phyloP scores from a whole-genome alignment of 2,329 filamentous ascomycete species.

The Madurella fahalii region DNA sequence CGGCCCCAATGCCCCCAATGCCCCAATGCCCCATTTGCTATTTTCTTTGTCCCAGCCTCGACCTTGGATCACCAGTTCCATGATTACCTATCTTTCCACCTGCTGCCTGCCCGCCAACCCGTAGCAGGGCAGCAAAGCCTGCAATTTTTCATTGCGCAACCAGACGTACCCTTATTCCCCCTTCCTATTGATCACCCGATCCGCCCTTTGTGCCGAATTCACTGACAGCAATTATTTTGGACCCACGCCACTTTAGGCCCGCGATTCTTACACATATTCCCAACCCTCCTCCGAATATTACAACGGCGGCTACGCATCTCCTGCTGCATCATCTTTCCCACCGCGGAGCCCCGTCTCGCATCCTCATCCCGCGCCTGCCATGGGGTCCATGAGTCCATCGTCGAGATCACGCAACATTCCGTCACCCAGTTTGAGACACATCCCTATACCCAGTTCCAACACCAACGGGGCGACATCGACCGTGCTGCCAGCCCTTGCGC shows the following conservation, averaged over 20 bases:
- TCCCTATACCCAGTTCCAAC: constrained; percentile 35
- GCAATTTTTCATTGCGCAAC: constrained; percentile 4
- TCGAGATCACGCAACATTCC: constrained; percentile 39
- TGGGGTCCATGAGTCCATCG: constrained; percentile 43
- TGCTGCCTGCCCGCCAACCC: not conserved
- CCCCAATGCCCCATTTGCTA: constrained; percentile 20
- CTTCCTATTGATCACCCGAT: constrained; percentile 4
- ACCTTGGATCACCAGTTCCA: constrained; percentile 4
- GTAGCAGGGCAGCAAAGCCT: not conserved
- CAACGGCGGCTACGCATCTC: constrained; percentile 39
- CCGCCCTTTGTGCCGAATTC: constrained; percentile 11
- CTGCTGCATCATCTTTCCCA: constrained; percentile 41
- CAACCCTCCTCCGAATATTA: constrained; percentile 44
- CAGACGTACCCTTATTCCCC: constrained; percentile 13
- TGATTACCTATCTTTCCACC: constrained; percentile 1
- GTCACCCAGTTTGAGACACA: constrained; percentile 47
- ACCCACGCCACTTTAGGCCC: constrained; percentile 37
- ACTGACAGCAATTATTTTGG: constrained; percentile 21
- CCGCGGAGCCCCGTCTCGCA: constrained; percentile 50
- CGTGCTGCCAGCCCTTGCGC: constrained; percentile 34
- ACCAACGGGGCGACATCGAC: constrained; percentile 37
- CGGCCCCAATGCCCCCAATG: constrained; percentile 17
- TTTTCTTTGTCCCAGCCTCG: constrained; percentile 17
- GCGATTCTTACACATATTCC: constrained; percentile 49
- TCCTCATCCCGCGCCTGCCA: constrained; percentile 36